Evolutionary conservation across 345 rosid genomes (phyloP).

Genomic region (Eucalyptus regnans): DNA sequence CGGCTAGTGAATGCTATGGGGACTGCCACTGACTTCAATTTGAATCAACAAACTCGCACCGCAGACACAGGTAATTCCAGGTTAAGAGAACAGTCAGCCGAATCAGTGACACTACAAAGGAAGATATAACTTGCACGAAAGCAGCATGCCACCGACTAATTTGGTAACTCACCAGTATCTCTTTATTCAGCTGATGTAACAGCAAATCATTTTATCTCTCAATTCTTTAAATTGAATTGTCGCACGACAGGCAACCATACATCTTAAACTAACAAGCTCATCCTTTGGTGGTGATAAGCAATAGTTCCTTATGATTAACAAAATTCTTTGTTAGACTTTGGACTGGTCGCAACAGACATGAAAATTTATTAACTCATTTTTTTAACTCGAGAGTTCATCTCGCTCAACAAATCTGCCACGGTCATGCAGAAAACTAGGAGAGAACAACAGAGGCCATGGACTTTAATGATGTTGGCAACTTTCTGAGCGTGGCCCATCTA

Average conservation of each 20-base stretch:
- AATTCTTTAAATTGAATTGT: not conserved
- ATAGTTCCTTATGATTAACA: not conserved
- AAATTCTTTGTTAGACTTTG: not conserved
- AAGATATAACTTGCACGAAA: not conserved
- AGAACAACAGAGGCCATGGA: not conserved
- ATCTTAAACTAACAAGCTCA: not conserved
- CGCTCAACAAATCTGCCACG: not conserved
- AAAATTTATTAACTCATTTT: conserved; percentile 17
- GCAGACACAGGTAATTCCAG: not conserved
- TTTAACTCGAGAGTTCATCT: conserved; percentile 7
- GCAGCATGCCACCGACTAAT: not conserved
- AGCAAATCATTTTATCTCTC: not conserved
- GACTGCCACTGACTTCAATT: not conserved
- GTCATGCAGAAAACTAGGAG: not conserved
- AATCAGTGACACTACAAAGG: not conserved
- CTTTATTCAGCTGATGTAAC: not conserved
- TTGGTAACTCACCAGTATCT: not conserved
- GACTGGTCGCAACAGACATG: conserved; percentile 1
- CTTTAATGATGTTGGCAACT: not conserved
- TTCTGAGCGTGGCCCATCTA: conserved; percentile 12
- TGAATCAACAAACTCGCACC: not conserved
- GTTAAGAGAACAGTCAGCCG: not conserved
- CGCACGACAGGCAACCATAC: not conserved
- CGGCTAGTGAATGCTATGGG: not conserved
- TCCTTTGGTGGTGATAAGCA: not conserved